These are phyloP conservation scores for Cyathus striatus DNA, from an alignment of 768 basidiomycete species.

Conservation along the genomic window DNA sequence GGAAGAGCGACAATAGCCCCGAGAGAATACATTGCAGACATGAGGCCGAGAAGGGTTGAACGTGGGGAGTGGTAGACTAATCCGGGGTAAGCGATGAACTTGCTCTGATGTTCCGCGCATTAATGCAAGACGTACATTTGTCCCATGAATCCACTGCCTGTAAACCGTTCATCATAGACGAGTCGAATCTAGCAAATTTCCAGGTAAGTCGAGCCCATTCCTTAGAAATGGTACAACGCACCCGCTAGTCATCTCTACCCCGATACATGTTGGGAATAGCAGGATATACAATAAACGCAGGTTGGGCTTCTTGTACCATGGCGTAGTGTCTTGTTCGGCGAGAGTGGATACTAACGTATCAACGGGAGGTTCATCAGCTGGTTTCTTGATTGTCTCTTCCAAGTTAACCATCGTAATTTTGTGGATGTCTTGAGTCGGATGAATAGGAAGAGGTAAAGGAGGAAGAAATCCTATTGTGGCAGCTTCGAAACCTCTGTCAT, in stretches of 20 bases:
- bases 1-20: slow-evolving; percentile 53
- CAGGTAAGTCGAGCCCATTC: background rate
- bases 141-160: slow-evolving; percentile 57
- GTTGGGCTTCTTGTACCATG: slow-evolving; percentile 63
- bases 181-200: slow-evolving; percentile 39
- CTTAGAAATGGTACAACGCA: slow-evolving; percentile 15
- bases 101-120: no score
- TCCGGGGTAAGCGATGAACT: background rate
- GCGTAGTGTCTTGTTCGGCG: slow-evolving; percentile 43
- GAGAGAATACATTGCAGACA: slow-evolving; percentile 57
- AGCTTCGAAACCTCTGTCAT: no score
- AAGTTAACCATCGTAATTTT: slow-evolving; percentile 7
- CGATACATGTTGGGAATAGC: slow-evolving; percentile 55
- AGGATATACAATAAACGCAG: slow-evolving; percentile 49
- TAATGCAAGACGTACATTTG: slow-evolving; percentile 37
- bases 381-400: slow-evolving; percentile 5
- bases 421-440: background rate
- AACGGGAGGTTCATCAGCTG: slow-evolving; percentile 7
- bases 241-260: slow-evolving; percentile 62
- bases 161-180: slow-evolving; percentile 59
- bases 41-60: slow-evolving; percentile 48
- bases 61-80: slow-evolving; percentile 52
- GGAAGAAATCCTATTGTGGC: no score
- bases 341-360: slow-evolving; percentile 34
- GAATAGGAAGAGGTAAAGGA: background rate